Percentiles rank a stretch among this genome's conserved stretches.
Conservation (phyloP, 139 green algal genomes). For the Chlamydomonas sp. region DNA sequence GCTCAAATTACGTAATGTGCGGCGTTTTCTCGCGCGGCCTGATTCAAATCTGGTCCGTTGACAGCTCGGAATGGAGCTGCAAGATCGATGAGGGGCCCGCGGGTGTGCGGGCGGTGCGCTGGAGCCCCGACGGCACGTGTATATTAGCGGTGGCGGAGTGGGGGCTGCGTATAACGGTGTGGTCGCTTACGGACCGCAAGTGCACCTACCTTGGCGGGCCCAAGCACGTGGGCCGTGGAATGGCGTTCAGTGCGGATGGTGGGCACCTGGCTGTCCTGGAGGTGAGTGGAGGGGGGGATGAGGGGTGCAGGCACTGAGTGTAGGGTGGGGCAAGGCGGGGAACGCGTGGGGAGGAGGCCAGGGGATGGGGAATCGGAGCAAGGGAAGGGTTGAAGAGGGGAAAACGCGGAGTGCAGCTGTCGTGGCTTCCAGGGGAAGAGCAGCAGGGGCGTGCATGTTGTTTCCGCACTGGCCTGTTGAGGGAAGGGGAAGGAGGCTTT, state of each 20-base stretch:
- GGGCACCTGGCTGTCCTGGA: constrained; percentile 77
- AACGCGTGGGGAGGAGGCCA: too few relatives aligned
- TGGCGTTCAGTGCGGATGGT: constrained; percentile 81
- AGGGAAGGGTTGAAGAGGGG: too few relatives aligned
- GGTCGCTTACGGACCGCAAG: constrained; percentile 75
- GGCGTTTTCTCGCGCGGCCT: constrained; percentile 67
- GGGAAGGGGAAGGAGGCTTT: too few relatives aligned
- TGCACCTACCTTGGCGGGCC: constrained; percentile 76
- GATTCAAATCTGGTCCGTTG: constrained; percentile 79
- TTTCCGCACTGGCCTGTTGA: too few relatives aligned
- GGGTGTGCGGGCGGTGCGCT: constrained; percentile 52
- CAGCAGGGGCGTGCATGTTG: too few relatives aligned
- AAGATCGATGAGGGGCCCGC: constrained; percentile 89
- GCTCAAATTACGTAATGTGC: constrained; percentile 82
- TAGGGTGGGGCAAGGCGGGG: neutral
- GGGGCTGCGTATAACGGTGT: constrained; percentile 83
- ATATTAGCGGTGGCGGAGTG: constrained; percentile 86
- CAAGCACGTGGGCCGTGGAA: constrained; percentile 70
- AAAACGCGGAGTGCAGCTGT: too few relatives aligned
- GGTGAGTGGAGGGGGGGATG: constrained; percentile 45
- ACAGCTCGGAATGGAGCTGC: constrained; percentile 86
- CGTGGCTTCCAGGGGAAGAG: too few relatives aligned
- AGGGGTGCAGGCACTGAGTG: neutral
- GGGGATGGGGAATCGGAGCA: too few relatives aligned
- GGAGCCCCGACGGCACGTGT: constrained; percentile 68